A percentile compares a stretch with the other conserved stretches of the same genome.
phyloP scores from a whole-genome alignment of 768 basidiomycete species.

The Aureoboletus auriporus region DNA sequence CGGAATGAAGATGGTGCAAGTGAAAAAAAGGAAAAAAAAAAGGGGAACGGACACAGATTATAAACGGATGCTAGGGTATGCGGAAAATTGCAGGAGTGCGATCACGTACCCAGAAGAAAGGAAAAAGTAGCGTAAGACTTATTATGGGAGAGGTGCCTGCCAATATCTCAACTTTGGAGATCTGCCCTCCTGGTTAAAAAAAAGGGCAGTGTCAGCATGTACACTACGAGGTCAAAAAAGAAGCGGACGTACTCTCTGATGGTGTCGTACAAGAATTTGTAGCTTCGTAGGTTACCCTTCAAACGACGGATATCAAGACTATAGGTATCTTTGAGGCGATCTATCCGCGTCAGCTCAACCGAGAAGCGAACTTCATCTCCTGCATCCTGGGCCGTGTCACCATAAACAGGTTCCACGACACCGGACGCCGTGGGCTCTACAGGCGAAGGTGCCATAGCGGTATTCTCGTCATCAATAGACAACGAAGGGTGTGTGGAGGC shows the following conservation, averaged over 20 bases:
- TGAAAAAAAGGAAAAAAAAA: neutral
- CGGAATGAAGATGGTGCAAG: constrained; percentile 8
- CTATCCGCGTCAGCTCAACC: constrained; percentile 88
- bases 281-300: constrained; percentile 90
- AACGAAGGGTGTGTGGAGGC: constrained; percentile 39
- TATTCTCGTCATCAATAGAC: constrained; percentile 46
- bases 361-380: constrained; percentile 97
- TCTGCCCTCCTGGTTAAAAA: constrained; percentile 30
- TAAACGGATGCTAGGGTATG: constrained; percentile 29
- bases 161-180: constrained; percentile 32
- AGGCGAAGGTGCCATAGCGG: constrained; percentile 18
- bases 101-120: constrained; percentile 2
- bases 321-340: constrained; percentile 86
- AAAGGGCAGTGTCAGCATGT: constrained; percentile 9
- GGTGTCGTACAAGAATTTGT: constrained; percentile 87
- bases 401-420: constrained; percentile 63
- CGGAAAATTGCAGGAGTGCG: constrained; percentile 2
- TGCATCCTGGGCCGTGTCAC: constrained; percentile 73
- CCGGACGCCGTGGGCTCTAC: constrained; percentile 35
- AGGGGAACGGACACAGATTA: constrained; percentile 17
- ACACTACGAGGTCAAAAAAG: constrained; percentile 7
- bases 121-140: neutral
- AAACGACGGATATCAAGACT: constrained; percentile 88
- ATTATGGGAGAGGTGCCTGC: constrained; percentile 22
- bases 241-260: constrained; percentile 68